These are phyloP conservation scores for Diaporthe capsici DNA, from an alignment of 2,329 filamentous ascomycete genomes.

Conservation along the genomic window DNA sequence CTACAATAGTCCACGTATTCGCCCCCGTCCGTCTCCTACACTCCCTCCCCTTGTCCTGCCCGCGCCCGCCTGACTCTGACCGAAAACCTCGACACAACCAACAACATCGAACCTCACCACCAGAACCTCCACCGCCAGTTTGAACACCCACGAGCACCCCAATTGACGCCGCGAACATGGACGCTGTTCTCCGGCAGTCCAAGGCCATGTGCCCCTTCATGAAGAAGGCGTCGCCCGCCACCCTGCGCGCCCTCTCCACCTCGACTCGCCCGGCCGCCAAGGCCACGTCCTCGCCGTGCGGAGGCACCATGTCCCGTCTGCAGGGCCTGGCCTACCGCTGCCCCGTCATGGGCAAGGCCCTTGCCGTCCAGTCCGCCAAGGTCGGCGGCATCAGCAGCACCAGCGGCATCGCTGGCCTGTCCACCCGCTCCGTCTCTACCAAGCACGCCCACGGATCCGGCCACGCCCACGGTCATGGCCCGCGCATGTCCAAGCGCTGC, in stretches of 20 bases:
- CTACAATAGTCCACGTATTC: conserved; percentile 30
- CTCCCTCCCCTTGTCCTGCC: neutral
- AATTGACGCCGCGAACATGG: conserved; percentile 71
- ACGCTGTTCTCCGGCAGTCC: conserved; percentile 93
- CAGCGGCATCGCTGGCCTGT: conserved; percentile 63
- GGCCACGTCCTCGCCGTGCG: conserved; percentile 76
- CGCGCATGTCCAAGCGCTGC: conserved; percentile 69
- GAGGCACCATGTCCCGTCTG: conserved; percentile 96
- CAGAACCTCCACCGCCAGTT: conserved; percentile 5
- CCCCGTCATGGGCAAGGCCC: conserved; percentile 98
- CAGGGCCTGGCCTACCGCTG: conserved; percentile 95
- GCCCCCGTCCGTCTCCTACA: neutral
- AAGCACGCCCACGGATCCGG: conserved; percentile 7
- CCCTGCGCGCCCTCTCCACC: conserved; percentile 89
- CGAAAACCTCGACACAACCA: neutral
- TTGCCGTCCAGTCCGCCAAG: conserved; percentile 84
- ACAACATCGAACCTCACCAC: neutral
- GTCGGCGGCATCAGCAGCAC: conserved; percentile 58
- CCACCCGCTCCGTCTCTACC: conserved; percentile 50
- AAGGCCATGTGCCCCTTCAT: conserved; percentile 98
- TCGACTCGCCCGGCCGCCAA: conserved; percentile 73
- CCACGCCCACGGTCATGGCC: conserved; percentile 58
- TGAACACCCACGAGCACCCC: neutral
- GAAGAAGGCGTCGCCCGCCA: conserved; percentile 92
- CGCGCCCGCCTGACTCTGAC: neutral